phyloP scores from a whole-genome alignment of 2,329 filamentous ascomycete genomes.

The Cercospora janseana region DNA sequence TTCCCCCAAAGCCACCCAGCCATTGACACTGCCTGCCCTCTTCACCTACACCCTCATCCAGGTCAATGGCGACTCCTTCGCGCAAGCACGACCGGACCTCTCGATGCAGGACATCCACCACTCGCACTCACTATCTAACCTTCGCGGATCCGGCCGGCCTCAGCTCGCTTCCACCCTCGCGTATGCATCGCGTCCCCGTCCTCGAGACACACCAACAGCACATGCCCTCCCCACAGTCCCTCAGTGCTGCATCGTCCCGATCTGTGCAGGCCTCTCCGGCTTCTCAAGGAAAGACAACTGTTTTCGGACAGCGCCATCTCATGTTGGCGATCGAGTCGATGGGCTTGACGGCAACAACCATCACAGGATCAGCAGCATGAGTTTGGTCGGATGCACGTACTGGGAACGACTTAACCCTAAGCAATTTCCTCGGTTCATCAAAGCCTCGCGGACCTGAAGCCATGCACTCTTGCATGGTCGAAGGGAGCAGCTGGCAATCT shows the following conservation, averaged over 20 bases:
- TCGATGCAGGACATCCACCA: slow-evolving; percentile 8
- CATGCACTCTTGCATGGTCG: slow-evolving; percentile 2
- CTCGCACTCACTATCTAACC: slow-evolving; percentile 20
- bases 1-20: slow-evolving; percentile 1
- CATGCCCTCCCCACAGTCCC: slow-evolving; percentile 76
- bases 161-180: slow-evolving; percentile 18
- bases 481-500: slow-evolving; percentile 61
- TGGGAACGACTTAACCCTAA: slow-evolving; percentile 94
- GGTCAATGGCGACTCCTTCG: neutral
- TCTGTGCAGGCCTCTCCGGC: slow-evolving; percentile 52
- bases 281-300: slow-evolving; percentile 24
- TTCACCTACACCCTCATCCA: slow-evolving; percentile 8
- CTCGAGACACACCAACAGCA: slow-evolving; percentile 54
- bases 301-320: slow-evolving; percentile 34
- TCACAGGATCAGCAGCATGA: slow-evolving; percentile 19
- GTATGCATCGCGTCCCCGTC: slow-evolving; percentile 32
- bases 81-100: slow-evolving; percentile 18
- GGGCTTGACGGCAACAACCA: slow-evolving; percentile 10
- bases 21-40: slow-evolving; percentile 7
- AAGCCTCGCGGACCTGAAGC: slow-evolving; percentile 37
- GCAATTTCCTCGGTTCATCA: slow-evolving; percentile 62
- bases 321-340: slow-evolving; percentile 12
- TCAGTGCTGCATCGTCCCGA: slow-evolving; percentile 68
- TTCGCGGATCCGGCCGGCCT: slow-evolving; percentile 25
- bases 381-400: slow-evolving; percentile 40